Evolutionary conservation across 169 alveolate species (phyloP).

Genomic region (Miamiensis avidus): DNA sequence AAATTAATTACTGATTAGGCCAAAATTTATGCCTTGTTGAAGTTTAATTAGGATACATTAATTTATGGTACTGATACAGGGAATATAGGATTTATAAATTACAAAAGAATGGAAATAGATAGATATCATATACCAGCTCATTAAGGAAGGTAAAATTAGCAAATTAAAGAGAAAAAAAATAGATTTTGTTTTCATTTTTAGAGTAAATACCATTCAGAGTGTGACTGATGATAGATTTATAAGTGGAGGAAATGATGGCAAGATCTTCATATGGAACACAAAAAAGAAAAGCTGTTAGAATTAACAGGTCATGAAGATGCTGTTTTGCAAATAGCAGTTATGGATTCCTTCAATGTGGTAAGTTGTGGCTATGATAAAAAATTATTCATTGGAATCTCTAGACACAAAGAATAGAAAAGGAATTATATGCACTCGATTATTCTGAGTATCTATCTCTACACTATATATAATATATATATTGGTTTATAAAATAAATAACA

Average conservation of each 20-base stretch:
- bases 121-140: no score
- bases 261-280: background rate
- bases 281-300: background rate
- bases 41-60: no score
- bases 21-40: no score
- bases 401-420: background rate
- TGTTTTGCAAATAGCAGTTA: background rate
- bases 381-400: background rate
- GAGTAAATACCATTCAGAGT: background rate
- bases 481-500: no score
- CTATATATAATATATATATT: no score
- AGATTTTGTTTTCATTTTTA: background rate
- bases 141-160: background rate
- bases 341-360: background rate
- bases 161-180: no score
- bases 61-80: background rate
- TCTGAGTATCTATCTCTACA: background rate
- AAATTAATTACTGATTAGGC: no score
- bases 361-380: background rate
- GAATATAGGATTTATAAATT: no score
- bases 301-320: background rate
- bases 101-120: no score
- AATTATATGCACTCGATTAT: background rate
- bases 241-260: background rate
- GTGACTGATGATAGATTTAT: background rate